phyloP scores from a whole-genome alignment of 2,329 filamentous ascomycete species.

The Phyllosticta citriasiana region DNA sequence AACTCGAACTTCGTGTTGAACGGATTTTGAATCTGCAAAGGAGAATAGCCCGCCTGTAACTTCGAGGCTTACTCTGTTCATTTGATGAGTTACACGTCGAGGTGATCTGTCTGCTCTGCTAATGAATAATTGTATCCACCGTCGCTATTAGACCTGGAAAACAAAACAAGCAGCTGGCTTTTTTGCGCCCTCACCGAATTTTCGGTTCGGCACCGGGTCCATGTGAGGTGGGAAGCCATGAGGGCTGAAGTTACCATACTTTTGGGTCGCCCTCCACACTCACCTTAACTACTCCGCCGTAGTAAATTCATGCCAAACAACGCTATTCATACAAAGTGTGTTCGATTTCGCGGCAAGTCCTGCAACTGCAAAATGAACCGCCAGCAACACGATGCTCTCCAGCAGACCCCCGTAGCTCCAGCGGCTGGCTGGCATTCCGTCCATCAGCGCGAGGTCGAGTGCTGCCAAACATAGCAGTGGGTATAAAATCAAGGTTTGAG shows the following conservation, averaged over 20 bases:
- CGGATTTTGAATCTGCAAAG: not conserved
- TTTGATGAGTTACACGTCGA: not conserved
- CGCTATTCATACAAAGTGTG: slow-evolving; percentile 22
- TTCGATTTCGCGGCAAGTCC: slow-evolving; percentile 23
- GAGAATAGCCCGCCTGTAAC: not conserved
- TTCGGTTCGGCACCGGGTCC: too few relatives aligned
- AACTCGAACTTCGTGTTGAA: not conserved
- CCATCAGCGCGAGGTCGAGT: slow-evolving; percentile 44
- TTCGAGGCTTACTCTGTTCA: not conserved
- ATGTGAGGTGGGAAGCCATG: not conserved
- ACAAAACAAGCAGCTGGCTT: not conserved
- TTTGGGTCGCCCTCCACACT: not conserved
- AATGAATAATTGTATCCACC: not conserved
- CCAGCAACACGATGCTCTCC: slow-evolving; percentile 32
- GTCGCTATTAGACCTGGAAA: not conserved
- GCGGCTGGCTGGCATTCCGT: not conserved
- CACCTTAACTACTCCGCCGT: not conserved
- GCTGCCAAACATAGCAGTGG: slow-evolving; percentile 60
- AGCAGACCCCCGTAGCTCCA: slow-evolving; percentile 12
- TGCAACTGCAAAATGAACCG: slow-evolving; percentile 39
- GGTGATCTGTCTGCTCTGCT: not conserved
- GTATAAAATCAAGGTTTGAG: slow-evolving; percentile 54
- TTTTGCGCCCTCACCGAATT: not conserved
- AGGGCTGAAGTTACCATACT: not conserved
- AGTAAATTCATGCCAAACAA: not conserved